Evolutionary conservation across 2,329 filamentous ascomycete genomes (phyloP).

Genomic region (Phialocephala subalpina): DNA sequence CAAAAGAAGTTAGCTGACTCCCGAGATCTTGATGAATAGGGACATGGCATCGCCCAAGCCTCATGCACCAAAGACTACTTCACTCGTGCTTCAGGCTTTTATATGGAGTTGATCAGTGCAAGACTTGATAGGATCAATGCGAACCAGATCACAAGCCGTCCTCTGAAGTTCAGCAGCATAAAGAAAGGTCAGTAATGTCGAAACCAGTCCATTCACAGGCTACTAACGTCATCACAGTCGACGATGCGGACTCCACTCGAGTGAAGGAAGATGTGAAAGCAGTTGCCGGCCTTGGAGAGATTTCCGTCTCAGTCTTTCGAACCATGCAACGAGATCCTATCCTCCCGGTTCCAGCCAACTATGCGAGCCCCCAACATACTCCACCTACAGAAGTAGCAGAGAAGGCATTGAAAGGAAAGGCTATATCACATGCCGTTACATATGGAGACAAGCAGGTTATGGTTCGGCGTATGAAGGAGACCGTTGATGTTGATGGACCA

Average conservation of each 20-base stretch:
- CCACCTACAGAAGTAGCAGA: conserved; percentile 26
- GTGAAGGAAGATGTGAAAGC: conserved; percentile 32
- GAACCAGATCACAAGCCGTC: conserved; percentile 18
- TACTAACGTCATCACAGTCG: conserved; percentile 25
- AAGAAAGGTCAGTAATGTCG: conserved; percentile 19
- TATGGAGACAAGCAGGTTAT: conserved; percentile 27
- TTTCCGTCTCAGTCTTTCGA: conserved; percentile 28
- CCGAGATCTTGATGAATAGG: too few species aligned
- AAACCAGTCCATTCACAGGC: background rate
- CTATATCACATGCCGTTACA: conserved; percentile 28
- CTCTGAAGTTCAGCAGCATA: conserved; percentile 29
- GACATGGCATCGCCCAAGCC: conserved; percentile 22
- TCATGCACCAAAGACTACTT: conserved; percentile 20
- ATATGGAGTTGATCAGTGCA: conserved; percentile 20
- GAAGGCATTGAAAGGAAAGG: conserved; percentile 25
- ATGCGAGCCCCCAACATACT: conserved; percentile 1
- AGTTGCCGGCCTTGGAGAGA: conserved; percentile 27
- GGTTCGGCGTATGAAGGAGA: conserved; percentile 9
- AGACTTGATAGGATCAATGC: conserved; percentile 23
- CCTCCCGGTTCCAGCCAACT: background rate
- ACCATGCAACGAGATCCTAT: conserved; percentile 3
- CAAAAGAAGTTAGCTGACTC: too few species aligned
- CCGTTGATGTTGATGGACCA: conserved; percentile 20
- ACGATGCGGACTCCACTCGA: conserved; percentile 25
- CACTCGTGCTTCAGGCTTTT: conserved; percentile 11